Base-by-base conservation (phyloP, 2,329 filamentous ascomycete species). In the Hypocreales sp. region DNA sequence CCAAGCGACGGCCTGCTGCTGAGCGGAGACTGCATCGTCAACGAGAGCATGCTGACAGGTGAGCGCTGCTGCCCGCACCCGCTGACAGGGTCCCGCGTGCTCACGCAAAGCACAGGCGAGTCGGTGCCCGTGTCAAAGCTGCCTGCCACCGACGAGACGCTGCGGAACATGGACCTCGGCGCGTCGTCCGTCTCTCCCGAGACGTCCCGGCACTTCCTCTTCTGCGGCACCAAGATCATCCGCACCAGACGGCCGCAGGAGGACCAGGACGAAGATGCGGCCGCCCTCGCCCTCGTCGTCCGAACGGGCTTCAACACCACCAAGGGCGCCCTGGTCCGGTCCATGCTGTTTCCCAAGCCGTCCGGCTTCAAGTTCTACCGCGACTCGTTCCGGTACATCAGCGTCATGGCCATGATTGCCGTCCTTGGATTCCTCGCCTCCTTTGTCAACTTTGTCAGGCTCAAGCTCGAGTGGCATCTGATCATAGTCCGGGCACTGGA, bases 321-420 rank as follows among this genome's bases (percentile, higher is more conserved):
- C 2, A 98, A 98, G 50, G 90, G 90, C 15, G 82, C 90, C 8
- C 60, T 98, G 12, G 84, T 98, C 32, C 79, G 90, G 15, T 95
- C 90, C 1, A 98, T 98, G 87, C 67, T 98, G 20, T 98, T 98
- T 47, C 92, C 90, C 0, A 98, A 98, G 46, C 90, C 90, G 2
- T 93, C 87, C 1, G 87, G 87, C 0, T 98, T 98, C 68, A 95
- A 92, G 44, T 98, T 98, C 48, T 98, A 98, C 50, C 73, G 83
- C 22, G 90, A 98, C 50, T 94, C 87, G 0, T 98, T 98, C 56
- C 74, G 86, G 14, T 98, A 98, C 49, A 95, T 98, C 33, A 84
- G 81, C 4, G 90, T 98, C 33, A 98, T 98, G 90, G 87, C 70
- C 5, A 58, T 74, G 22, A 76, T 98, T 40, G 92, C 90, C 14